Evolutionary conservation across 116 monocot species (phyloP).

Genomic region (Zostera marina): DNA sequence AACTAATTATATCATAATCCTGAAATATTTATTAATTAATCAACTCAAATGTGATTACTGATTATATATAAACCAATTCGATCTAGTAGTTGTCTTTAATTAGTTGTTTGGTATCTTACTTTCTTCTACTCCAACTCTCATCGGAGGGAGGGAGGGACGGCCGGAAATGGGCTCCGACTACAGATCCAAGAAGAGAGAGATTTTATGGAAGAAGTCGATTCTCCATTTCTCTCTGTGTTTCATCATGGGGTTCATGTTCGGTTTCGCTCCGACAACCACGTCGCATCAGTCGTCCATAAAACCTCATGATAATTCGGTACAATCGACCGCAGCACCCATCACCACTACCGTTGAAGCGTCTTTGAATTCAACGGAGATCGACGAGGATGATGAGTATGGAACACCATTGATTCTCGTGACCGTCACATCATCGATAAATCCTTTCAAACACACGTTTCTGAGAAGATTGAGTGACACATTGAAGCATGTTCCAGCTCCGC

Average conservation of each 20-base stretch:
- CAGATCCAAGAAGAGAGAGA: conserved; percentile 42
- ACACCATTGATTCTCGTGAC: conserved; percentile 41
- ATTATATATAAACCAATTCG: too few species aligned
- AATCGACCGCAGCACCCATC: background rate
- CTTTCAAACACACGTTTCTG: conserved; percentile 19
- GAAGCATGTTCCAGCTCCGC: conserved; percentile 43
- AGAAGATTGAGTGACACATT: conserved; percentile 37
- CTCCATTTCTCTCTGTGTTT: conserved; percentile 89
- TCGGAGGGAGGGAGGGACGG: background rate
- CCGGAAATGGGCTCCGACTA: conserved; percentile 32
- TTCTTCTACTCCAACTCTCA: background rate
- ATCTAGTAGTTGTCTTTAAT: too few species aligned
- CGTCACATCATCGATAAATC: conserved; percentile 19
- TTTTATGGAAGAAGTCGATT: conserved; percentile 73
- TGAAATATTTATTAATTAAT: too few species aligned
- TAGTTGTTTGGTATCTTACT: background rate
- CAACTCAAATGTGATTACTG: too few species aligned
- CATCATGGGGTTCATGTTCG: conserved; percentile 81
- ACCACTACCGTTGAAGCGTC: too few species aligned
- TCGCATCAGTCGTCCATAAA: background rate
- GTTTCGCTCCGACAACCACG: conserved; percentile 47
- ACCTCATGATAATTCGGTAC: background rate
- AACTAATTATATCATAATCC: too few species aligned
- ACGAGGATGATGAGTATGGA: background rate
- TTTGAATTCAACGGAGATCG: background rate